phyloP scores from a whole-genome alignment of 805 yeast species.

The Huiozyma sinensis region DNA sequence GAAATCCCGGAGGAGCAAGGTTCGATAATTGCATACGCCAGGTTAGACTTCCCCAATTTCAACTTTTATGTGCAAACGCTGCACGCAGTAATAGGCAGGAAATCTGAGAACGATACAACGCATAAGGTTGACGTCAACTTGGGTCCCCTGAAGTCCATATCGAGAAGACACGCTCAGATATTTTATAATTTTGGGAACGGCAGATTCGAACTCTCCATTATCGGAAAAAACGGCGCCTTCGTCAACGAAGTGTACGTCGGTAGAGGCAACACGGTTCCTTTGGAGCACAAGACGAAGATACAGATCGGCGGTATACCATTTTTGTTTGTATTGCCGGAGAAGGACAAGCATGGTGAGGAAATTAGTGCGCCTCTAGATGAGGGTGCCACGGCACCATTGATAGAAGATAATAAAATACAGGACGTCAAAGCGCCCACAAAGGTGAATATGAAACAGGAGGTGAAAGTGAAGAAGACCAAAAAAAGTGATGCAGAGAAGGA shows the following conservation, averaged over 20 bases:
- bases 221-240: slow-evolving; percentile 95
- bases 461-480: slow-evolving; percentile 5
- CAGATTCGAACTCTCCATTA: slow-evolving; percentile 78
- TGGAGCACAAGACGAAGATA: slow-evolving; percentile 68
- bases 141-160: slow-evolving; percentile 85
- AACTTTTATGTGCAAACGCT: slow-evolving; percentile 94
- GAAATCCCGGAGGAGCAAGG: slow-evolving; percentile 25
- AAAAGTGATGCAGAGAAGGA: neutral
- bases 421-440: neutral
- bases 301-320: slow-evolving; percentile 92
- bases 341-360: slow-evolving; percentile 32
- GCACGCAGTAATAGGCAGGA: slow-evolving; percentile 87
- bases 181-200: slow-evolving; percentile 96
- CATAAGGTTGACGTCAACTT: slow-evolving; percentile 85
- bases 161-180: slow-evolving; percentile 89
- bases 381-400: neutral
- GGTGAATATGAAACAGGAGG: neutral
- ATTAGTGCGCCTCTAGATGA: neutral
- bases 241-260: slow-evolving; percentile 86
- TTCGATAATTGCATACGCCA: slow-evolving; percentile 44
- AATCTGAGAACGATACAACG: slow-evolving; percentile 58
- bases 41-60: slow-evolving; percentile 82
- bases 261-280: slow-evolving; percentile 82
- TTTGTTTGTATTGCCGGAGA: slow-evolving; percentile 72
- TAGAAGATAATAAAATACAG: slow-evolving; percentile 4